phyloP scores from a whole-genome alignment of 2,329 filamentous ascomycete genomes.

The Aspergillus sp. region DNA sequence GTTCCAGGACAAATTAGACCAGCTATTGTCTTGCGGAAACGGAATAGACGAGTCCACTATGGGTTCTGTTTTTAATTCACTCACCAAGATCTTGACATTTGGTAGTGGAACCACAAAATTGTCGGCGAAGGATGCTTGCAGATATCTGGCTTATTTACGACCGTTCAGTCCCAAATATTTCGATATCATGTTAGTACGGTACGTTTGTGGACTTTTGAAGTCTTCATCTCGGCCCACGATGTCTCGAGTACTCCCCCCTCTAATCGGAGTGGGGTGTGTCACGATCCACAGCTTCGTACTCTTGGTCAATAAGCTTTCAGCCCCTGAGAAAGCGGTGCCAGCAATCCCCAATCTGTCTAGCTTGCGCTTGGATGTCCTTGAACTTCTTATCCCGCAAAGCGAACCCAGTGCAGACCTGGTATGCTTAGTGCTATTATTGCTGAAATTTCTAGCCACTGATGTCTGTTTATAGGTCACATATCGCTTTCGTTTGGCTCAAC shows the following conservation, averaged over 20 bases:
- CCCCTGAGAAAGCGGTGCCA: constrained; percentile 20
- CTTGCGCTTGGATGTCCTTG: constrained; percentile 32
- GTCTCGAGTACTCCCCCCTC: constrained; percentile 35
- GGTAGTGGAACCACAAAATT: constrained; percentile 27
- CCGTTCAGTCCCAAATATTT: constrained; percentile 46
- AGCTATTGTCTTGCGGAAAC: constrained; percentile 45
- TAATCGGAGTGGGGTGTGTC: constrained; percentile 48
- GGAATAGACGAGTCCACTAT: constrained; percentile 48
- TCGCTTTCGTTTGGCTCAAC: constrained; percentile 39
- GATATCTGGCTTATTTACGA: constrained; percentile 44
- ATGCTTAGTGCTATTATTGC: constrained; percentile 11
- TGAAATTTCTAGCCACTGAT: background rate
- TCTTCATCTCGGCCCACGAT: constrained; percentile 34
- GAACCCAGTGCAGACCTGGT: constrained; percentile 30
- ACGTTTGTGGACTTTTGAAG: constrained; percentile 41
- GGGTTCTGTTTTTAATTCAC: constrained; percentile 41
- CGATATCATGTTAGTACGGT: constrained; percentile 43
- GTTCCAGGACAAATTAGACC: constrained; percentile 48
- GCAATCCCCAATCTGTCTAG: constrained; percentile 27
- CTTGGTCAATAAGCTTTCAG: constrained; percentile 33
- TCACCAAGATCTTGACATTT: constrained; percentile 40
- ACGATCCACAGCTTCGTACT: constrained; percentile 42
- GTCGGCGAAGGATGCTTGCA: constrained; percentile 37
- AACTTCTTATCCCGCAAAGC: constrained; percentile 30
- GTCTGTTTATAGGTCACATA: constrained; percentile 32